Percentiles rank a stretch among this genome's conserved stretches.
Evolutionary conservation across 1,284 basidiomycete species (phyloP).

Genomic region (Cutaneotrichosporon sp.): DNA sequence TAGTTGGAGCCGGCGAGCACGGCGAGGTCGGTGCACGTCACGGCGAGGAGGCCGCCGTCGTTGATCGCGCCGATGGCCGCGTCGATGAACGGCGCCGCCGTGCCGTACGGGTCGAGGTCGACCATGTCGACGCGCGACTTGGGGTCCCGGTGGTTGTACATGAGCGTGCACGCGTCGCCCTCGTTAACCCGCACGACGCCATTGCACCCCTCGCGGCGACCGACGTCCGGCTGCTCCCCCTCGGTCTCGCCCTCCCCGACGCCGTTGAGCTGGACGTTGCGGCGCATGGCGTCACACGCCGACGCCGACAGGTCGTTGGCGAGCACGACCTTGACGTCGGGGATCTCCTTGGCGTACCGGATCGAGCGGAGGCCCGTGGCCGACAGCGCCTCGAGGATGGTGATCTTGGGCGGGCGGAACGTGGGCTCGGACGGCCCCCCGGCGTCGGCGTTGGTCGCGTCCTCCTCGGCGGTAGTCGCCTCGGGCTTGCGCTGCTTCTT

Average conservation of each 20-base stretch:
- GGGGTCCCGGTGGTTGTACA: slow-evolving; percentile 84
- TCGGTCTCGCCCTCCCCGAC: slow-evolving; percentile 57
- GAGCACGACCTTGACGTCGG: slow-evolving; percentile 84
- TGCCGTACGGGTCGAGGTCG: slow-evolving; percentile 97
- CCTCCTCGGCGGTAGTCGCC: slow-evolving; percentile 20
- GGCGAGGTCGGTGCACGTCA: slow-evolving; percentile 95
- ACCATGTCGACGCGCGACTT: slow-evolving; percentile 82
- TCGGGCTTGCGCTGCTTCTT: slow-evolving; percentile 25
- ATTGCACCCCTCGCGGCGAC: slow-evolving; percentile 46
- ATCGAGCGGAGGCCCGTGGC: slow-evolving; percentile 95
- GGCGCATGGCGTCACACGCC: slow-evolving; percentile 82
- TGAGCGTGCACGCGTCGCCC: slow-evolving; percentile 88
- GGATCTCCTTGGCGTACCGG: slow-evolving; percentile 97
- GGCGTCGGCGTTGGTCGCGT: slow-evolving; percentile 9
- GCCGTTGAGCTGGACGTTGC: slow-evolving; percentile 87
- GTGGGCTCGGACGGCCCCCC: slow-evolving; percentile 7
- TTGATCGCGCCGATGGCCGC: slow-evolving; percentile 89
- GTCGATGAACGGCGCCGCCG: slow-evolving; percentile 95
- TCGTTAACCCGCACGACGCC: slow-evolving; percentile 82
- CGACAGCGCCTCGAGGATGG: slow-evolving; percentile 90
- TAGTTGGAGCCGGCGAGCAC: slow-evolving; percentile 93
- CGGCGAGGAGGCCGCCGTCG: slow-evolving; percentile 89
- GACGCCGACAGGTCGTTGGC: slow-evolving; percentile 89
- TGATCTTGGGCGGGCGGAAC: slow-evolving; percentile 68
- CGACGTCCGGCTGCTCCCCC: slow-evolving; percentile 30